A percentile compares a stretch with the other conserved stretches of the same genome.
Evolutionary conservation across 257 asterid species (phyloP).

Genomic region (Cynanchum wilfordii): DNA sequence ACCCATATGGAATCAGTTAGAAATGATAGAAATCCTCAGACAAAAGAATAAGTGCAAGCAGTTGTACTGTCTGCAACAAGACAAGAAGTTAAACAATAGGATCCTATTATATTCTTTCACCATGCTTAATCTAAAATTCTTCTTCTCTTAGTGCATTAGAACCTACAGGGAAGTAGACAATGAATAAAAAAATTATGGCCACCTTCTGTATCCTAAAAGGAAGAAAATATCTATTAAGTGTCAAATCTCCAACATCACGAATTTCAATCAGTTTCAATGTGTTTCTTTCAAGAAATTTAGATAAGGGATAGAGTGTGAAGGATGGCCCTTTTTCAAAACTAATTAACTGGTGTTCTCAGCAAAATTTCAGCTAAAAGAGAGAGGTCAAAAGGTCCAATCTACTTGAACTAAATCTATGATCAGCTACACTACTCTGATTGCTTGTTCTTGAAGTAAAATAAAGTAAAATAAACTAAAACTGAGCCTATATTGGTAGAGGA

Average conservation of each 20-base stretch:
- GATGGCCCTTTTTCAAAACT: not conserved
- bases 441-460: not conserved
- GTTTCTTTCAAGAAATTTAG: not conserved
- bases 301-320: not conserved
- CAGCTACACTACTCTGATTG: not conserved
- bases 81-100: not conserved
- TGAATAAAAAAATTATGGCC: not conserved
- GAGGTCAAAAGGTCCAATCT: not conserved
- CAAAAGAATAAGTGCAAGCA: not conserved
- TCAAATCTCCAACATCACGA: not conserved
- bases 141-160: constrained; percentile 13
- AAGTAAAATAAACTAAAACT: not conserved
- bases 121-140: constrained; percentile 4
- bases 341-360: not conserved
- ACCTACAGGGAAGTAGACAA: not conserved
- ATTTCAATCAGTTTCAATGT: not conserved
- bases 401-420: not conserved
- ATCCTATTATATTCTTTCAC: not conserved
- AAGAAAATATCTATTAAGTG: not conserved
- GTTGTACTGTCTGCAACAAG: not conserved
- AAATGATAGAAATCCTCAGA: not conserved
- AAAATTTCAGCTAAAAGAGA: not conserved
- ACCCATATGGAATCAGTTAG: constrained; percentile 6
- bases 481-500: not conserved
- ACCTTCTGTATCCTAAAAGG: not conserved